A percentile compares a stretch with the other conserved stretches of the same genome.
phyloP scores from a whole-genome alignment of 192 early-diverging fungal species.

The Coemansia sp. region DNA sequence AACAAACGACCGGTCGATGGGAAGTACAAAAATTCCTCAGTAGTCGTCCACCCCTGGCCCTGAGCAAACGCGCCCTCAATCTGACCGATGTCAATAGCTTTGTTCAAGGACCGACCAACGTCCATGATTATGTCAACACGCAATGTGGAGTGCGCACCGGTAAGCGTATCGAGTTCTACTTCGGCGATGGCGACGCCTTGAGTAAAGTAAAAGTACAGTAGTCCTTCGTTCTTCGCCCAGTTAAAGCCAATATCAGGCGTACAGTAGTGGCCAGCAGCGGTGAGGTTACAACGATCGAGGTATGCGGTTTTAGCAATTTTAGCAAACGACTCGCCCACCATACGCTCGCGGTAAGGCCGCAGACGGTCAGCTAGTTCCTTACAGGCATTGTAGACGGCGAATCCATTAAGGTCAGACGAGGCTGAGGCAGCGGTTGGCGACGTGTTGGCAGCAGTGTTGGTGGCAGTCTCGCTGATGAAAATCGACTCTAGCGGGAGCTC shows the following conservation, averaged over 20 bases:
- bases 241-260: constrained; percentile 79
- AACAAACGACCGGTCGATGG: constrained; percentile 74
- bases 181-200: constrained; percentile 79
- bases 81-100: constrained; percentile 86
- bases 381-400: constrained; percentile 81
- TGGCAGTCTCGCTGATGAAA: constrained; percentile 75
- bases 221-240: constrained; percentile 71
- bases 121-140: constrained; percentile 85
- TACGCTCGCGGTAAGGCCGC: constrained; percentile 68
- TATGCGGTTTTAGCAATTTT: constrained; percentile 67
- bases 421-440: constrained; percentile 83
- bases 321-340: constrained; percentile 57
- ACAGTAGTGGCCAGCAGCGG: constrained; percentile 82
- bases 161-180: constrained; percentile 85
- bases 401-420: constrained; percentile 82
- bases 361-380: constrained; percentile 70
- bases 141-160: constrained; percentile 73
- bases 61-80: constrained; percentile 89
- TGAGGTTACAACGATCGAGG: constrained; percentile 76
- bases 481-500: constrained; percentile 67
- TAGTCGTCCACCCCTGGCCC: constrained; percentile 83
- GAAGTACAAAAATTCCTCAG: constrained; percentile 80
- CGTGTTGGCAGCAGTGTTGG: constrained; percentile 78
- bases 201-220: constrained; percentile 84
- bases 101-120: constrained; percentile 81